Evolutionary conservation across 225 moss, liverwort and hornwort genomes (phyloP), one percentile per base, ranked within the genome.

Genomic region (Sphagnum contortum): DNA sequence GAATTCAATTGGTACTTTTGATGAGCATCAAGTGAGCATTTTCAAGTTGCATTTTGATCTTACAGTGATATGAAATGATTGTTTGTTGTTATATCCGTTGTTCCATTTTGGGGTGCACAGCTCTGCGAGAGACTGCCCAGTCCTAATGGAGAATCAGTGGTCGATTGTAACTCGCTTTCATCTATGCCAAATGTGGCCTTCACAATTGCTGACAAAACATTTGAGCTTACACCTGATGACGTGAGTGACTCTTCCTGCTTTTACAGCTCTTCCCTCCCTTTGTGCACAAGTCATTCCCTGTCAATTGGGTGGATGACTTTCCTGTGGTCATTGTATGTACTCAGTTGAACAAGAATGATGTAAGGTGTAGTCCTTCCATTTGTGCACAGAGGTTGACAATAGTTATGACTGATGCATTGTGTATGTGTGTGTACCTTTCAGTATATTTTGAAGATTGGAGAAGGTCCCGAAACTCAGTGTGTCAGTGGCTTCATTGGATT

Each of bases 401-500:
- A 29, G 29, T 29, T 29, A 29, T 29, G 29, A 29, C 29, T n/a
- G 29, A 29, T 29, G 29, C 29, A 29, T 29, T 29, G 29, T 29
- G 29, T 29, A 29, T 9, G 9, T 56, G 55, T 56, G 55, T 60
- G 5, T 13, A 60, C 5, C 59, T 60, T 6, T 51, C 83, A 92
- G 87, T 92, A 96, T 64, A 69, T 90, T n/a, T 65, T 96, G 72
- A 81, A 88, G 77, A 73, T 92, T 65, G 95, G 88, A 44, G 92
- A 87, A 14, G 90, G 90, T 5, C 57, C 48, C 9, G 87, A 88
- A 71, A 83, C 86, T 48, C 95, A 96, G 77, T 96, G 95, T 72
- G 65, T 96, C 4, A 96, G 92, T 69, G 95, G 95, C 65, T 96
- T 96, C 70, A 69, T 92, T 8, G 92, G 90, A 56, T 72, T 96